phyloP scores from a whole-genome alignment of 2,329 filamentous ascomycete species.

The Monosporascus sp. region DNA sequence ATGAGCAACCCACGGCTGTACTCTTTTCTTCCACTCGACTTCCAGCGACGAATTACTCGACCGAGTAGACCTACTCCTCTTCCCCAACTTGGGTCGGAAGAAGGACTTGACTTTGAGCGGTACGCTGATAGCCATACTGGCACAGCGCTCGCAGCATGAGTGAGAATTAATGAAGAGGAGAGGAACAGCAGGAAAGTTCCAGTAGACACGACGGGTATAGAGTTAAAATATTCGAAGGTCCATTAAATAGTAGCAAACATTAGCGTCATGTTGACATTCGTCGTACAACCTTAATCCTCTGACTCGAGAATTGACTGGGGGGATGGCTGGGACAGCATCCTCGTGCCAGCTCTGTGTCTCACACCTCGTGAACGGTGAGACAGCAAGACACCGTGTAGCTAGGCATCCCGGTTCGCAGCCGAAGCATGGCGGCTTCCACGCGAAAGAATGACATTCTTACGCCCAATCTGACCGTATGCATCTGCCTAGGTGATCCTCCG shows the following conservation, averaged over 20 bases:
- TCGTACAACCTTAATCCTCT: not conserved
- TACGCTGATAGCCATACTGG: conserved; percentile 18
- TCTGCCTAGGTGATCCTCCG: too few species aligned
- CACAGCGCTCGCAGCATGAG: not conserved
- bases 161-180: not conserved
- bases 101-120: conserved; percentile 19
- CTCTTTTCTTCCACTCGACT: conserved; percentile 2
- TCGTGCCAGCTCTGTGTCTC: not conserved
- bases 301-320: not conserved
- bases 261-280: not conserved
- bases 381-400: not conserved
- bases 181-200: not conserved
- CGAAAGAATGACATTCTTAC: not conserved
- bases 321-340: not conserved
- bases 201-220: not conserved
- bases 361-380: not conserved
- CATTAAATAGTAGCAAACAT: not conserved
- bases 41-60: conserved; percentile 6
- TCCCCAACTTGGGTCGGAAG: conserved; percentile 15
- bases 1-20: not conserved
- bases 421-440: not conserved
- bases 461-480: not conserved
- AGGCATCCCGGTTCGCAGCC: not conserved
- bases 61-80: conserved; percentile 9
- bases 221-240: not conserved